These are phyloP conservation scores for Rosa persica DNA, from an alignment of 306 rosid genomes.

Conservation along the genomic window DNA sequence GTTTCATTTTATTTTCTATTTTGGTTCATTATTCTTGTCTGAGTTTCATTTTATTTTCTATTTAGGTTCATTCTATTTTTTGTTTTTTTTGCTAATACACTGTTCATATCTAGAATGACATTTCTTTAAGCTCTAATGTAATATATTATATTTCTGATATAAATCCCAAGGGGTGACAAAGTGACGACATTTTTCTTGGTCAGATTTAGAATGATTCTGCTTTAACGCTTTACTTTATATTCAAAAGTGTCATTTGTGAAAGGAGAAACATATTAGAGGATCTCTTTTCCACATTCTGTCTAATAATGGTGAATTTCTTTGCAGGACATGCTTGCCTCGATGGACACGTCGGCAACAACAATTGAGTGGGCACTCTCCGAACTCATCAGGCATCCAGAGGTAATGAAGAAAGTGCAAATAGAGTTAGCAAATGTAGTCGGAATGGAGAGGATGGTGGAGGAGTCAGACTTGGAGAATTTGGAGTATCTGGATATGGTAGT, in stretches of 20 bases:
- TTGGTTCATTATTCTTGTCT: too few species aligned
- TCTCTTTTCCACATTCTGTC: background rate
- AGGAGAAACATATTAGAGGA: background rate
- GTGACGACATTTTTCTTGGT: too few species aligned
- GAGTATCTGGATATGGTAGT: background rate
- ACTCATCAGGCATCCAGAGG: background rate
- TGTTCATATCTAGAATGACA: background rate
- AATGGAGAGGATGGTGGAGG: slow-evolving; percentile 8
- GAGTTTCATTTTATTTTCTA: background rate
- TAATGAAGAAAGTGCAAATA: background rate
- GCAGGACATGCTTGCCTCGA: background rate
- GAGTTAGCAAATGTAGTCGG: background rate
- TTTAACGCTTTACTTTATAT: too few species aligned
- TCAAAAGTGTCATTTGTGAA: too few species aligned
- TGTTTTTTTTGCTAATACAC: background rate
- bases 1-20: background rate
- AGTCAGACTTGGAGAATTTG: slow-evolving; percentile 8
- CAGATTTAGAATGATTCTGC: too few species aligned
- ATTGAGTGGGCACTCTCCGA: slow-evolving; percentile 1
- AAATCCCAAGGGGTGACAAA: too few species aligned
- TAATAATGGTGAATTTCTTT: background rate
- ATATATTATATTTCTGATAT: too few species aligned
- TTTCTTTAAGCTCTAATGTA: background rate
- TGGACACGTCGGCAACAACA: slow-evolving; percentile 9
- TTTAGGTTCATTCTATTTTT: background rate